Base-by-base conservation (phyloP, 768 basidiomycete genomes). In the Psilocybe azurescens region DNA sequence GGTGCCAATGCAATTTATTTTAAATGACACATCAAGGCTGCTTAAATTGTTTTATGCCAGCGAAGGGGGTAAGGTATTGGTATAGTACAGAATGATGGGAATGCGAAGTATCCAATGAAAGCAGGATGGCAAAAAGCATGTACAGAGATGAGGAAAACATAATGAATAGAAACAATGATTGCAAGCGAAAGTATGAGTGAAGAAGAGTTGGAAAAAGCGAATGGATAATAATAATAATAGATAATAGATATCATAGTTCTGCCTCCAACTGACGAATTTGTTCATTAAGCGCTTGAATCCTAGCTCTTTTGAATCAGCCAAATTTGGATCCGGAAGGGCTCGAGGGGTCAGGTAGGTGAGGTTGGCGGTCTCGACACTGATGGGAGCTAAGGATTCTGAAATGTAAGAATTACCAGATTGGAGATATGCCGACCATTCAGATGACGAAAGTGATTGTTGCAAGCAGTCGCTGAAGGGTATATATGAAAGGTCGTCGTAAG, bases 271-370 rank as follows among this genome's bases (percentile, higher is more conserved):
- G 14, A 4, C 41, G 41, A 13, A 47, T 50, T 48, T 30, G 28
- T 29, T 53, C 51, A 32, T 53, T 30, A 53, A 53, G 51, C 24
- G 51, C 29, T 53, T 53, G 20, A 53, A 53, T 30, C 13, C 13
- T 44, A 11, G 41, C 41, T 44, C 41, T 44, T 14, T 44, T 44
- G 41, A 11, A 11, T 44, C n/a, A 5, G n/a, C 3, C 3, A 14
- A 11, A 7, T 44, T 44, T 44, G 41, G n/a, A 44, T n/a, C n/a
- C 4, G 10, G 41, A n/a, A 11, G 13, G n/a, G 10, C n/a, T 44
- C 3, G 41, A 44, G 41, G 41, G 41, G 41, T 13, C 4, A 11
- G 4, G 41, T 13, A 4, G 41, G 4, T 4, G 10, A 3, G 10
- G 5, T 44, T 44, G 41, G 41, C n/a, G 13, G 4, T 44, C 6